Evolutionary conservation across 805 yeast species (phyloP).

Genomic region (Hanseniaspora pseudoguilliermondii): DNA sequence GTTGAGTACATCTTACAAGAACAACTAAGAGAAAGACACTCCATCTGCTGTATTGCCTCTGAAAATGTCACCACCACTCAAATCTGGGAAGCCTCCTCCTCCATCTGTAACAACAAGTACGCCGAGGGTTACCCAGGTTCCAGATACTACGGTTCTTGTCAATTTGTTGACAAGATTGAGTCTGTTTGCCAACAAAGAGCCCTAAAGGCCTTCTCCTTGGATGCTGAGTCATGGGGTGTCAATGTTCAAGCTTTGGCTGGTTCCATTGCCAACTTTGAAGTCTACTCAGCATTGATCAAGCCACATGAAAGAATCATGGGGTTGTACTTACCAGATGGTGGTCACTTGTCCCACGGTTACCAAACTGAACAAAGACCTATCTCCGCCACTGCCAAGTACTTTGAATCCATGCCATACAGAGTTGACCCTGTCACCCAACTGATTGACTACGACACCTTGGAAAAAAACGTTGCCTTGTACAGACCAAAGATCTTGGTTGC

Average conservation of each 20-base stretch:
- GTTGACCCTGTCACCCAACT: conserved; percentile 83
- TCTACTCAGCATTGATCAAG: conserved; percentile 86
- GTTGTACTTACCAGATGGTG: conserved; percentile 95
- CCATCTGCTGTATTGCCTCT: conserved; percentile 87
- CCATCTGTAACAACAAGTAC: conserved; percentile 97
- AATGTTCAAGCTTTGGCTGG: conserved; percentile 95
- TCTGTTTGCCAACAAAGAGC: conserved; percentile 89
- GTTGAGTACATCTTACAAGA: conserved; percentile 64
- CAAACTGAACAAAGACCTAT: conserved; percentile 89
- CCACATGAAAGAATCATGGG: conserved; percentile 98
- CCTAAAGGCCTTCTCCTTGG: conserved; percentile 69
- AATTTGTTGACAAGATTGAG: conserved; percentile 91
- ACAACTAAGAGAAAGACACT: conserved; percentile 81
- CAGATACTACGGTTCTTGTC: conserved; percentile 97
- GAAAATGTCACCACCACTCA: conserved; percentile 95
- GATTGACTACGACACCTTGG: conserved; percentile 91
- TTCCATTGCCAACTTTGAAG: conserved; percentile 95
- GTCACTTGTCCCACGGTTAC: conserved; percentile 96
- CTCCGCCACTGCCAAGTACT: conserved; percentile 89
- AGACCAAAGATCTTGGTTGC: conserved; percentile 96
- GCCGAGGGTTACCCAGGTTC: conserved; percentile 99
- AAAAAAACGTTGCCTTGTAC: conserved; percentile 76
- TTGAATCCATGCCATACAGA: conserved; percentile 97
- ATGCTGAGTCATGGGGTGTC: conserved; percentile 87
- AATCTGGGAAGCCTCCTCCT: conserved; percentile 90